Base-by-base conservation (phyloP, 345 rosid genomes). In the Acer saccharum region DNA sequence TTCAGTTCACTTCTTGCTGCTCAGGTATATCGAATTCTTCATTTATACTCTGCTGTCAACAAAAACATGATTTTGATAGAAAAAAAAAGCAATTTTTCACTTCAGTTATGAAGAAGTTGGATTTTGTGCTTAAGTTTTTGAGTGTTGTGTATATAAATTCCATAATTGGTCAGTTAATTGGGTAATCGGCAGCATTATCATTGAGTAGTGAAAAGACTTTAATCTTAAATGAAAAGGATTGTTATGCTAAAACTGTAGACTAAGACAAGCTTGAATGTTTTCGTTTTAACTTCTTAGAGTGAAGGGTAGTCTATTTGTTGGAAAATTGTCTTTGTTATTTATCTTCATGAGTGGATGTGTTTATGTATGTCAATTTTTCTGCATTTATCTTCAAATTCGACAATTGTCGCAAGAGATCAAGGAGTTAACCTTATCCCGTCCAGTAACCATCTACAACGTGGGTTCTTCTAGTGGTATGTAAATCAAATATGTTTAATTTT, bases 331-430 rank as follows among this genome's bases (percentile, higher is more conserved):
- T 65, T 23, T 35, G 1, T 63, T 43, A 3, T 35, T 13, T 39
- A 29, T 44, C 68, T 62, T 62, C 68, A 11, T 58, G 20, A 61
- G 35, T 18, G 68, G 10, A 73, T 41, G 50, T 61, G 50, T 71
- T 61, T 55, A 71, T 65, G 2, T n/a, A 64, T 83, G 43, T 32
- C 52, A 55, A 58, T 69, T 46, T 35, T 57, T 68, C 64, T 70
- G 67, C 14, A 21, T 66, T 57, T 81, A 17, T 50, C 67, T 76
- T 66, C 71, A 95, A 97, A 92, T 95, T 81, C 89, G 88, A 14
- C 89, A 90, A 77, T 82, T 93, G 87, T 95, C 97, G 48, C 91
- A 89, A 76, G 99, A 95, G 91, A 93, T 95, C 78, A 95, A 92
- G 85, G 96, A 95, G 77, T 80, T 95, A 81, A 71, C 89, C 44